Conservation (phyloP, 306 rosid species). For the Quercus suber region DNA sequence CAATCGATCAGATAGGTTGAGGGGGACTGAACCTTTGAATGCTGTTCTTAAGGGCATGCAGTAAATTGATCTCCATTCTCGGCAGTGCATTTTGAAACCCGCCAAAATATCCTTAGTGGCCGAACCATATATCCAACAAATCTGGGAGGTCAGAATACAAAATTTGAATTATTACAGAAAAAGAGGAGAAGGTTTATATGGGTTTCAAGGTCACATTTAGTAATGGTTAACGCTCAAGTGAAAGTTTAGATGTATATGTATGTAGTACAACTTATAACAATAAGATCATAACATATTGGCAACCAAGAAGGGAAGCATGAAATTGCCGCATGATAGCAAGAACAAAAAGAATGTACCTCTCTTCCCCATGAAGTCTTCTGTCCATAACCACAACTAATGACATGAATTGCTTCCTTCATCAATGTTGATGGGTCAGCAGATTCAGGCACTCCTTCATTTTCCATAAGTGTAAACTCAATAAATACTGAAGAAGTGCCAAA, state of each 20-base stretch:
- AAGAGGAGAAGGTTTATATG: not conserved
- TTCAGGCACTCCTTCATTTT: conserved; percentile 90
- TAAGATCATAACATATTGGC: not conserved
- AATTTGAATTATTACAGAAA: conserved; percentile 14
- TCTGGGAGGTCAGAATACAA: conserved; percentile 40
- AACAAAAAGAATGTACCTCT: conserved; percentile 52
- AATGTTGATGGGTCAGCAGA: conserved; percentile 68
- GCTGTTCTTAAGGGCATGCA: conserved; percentile 99
- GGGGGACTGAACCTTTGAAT: conserved; percentile 96
- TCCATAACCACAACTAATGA: conserved; percentile 90
- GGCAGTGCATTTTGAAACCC: conserved; percentile 97
- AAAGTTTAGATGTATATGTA: not conserved
- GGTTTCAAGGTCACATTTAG: not conserved
- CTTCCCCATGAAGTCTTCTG: conserved; percentile 98
- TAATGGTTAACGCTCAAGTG: conserved; percentile 9
- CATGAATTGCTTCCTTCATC: conserved; percentile 96
- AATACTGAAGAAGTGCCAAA: conserved; percentile 88
- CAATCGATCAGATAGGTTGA: conserved; percentile 88
- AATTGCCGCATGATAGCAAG: conserved; percentile 2
- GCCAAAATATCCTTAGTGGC: conserved; percentile 95
- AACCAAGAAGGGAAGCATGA: not conserved
- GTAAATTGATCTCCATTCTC: conserved; percentile 98
- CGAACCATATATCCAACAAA: conserved; percentile 98
- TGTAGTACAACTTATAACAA: not conserved
- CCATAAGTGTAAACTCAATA: conserved; percentile 93